Percentiles rank a stretch among this genome's conserved stretches.
phyloP scores from a whole-genome alignment of 1,139 yeast genomes.

The Sugiyamaella neomexicana region DNA sequence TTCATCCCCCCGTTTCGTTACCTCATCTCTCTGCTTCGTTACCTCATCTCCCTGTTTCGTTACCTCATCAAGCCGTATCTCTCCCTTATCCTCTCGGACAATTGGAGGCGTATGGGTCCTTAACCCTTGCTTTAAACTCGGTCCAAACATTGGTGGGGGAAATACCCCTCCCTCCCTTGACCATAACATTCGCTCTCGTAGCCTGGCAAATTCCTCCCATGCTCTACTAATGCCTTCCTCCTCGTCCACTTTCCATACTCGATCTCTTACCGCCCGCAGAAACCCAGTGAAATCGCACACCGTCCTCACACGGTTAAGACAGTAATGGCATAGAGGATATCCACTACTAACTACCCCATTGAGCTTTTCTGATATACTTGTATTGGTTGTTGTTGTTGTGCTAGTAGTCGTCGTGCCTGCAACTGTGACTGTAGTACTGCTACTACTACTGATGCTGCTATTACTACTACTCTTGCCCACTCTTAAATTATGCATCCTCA shows the following conservation, averaged over 20 bases:
- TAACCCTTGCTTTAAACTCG: constrained; percentile 4
- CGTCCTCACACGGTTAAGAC: constrained; percentile 75
- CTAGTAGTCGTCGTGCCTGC: background rate
- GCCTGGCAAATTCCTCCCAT: constrained; percentile 59
- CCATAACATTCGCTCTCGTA: constrained; percentile 72
- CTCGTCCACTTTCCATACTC: constrained; percentile 52
- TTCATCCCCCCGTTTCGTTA: background rate
- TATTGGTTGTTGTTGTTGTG: constrained; percentile 12
- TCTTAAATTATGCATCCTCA: constrained; percentile 70
- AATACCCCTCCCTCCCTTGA: constrained; percentile 64
- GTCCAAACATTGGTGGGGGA: constrained; percentile 21
- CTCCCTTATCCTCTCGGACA: background rate
- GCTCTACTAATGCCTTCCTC: constrained; percentile 44
- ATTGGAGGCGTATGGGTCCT: constrained; percentile 4
- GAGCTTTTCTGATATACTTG: background rate
- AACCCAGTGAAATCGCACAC: constrained; percentile 78
- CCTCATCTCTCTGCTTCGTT: background rate
- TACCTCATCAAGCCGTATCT: background rate
- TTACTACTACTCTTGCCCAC: constrained; percentile 31
- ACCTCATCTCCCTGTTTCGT: background rate
- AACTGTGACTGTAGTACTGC: background rate
- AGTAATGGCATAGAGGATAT: constrained; percentile 82
- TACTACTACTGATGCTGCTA: background rate
- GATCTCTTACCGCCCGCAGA: constrained; percentile 60
- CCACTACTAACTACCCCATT: constrained; percentile 27